These are phyloP conservation scores for Solioccasus polychromus DNA, from an alignment of 768 basidiomycete genomes.

Conservation along the genomic window DNA sequence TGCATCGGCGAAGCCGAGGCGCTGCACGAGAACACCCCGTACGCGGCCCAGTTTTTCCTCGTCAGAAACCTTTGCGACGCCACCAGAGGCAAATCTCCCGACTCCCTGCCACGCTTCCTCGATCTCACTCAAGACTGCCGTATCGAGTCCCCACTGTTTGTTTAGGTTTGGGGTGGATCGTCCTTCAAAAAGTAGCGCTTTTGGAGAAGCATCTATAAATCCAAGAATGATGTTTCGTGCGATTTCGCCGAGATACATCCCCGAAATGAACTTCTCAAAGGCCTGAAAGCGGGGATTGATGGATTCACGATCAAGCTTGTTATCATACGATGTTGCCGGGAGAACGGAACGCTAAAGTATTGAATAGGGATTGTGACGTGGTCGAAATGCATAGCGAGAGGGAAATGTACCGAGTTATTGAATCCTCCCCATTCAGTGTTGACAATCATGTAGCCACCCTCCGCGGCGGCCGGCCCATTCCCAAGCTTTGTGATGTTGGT, in stretches of 20 bases:
- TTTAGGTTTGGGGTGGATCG: slow-evolving; percentile 71
- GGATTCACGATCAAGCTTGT: slow-evolving; percentile 85
- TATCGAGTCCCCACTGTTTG: slow-evolving; percentile 91
- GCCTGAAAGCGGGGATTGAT: slow-evolving; percentile 93
- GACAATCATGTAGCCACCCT: slow-evolving; percentile 84
- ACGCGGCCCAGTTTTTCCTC: slow-evolving; percentile 49
- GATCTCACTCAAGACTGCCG: slow-evolving; percentile 84
- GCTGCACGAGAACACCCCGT: slow-evolving; percentile 56
- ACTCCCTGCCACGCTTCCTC: slow-evolving; percentile 70
- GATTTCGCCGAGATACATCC: slow-evolving; percentile 98
- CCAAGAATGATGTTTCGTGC: slow-evolving; percentile 81
- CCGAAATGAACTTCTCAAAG: slow-evolving; percentile 98
- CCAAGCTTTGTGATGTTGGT: slow-evolving; percentile 82
- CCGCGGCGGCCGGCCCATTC: slow-evolving; percentile 53
- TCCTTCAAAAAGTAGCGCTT: slow-evolving; percentile 76
- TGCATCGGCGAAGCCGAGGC: slow-evolving; percentile 52
- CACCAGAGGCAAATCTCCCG: slow-evolving; percentile 27
- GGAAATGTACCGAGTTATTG: slow-evolving; percentile 75
- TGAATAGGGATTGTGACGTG: slow-evolving; percentile 3
- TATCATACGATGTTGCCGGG: slow-evolving; percentile 88
- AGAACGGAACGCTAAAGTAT: slow-evolving; percentile 66
- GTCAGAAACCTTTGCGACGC: background rate
- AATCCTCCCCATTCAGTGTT: slow-evolving; percentile 99
- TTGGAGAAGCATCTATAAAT: slow-evolving; percentile 73
- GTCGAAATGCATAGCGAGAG: background rate